Base-by-base conservation (phyloP, 2,329 filamentous ascomycete species). In the Helotiales sp. region DNA sequence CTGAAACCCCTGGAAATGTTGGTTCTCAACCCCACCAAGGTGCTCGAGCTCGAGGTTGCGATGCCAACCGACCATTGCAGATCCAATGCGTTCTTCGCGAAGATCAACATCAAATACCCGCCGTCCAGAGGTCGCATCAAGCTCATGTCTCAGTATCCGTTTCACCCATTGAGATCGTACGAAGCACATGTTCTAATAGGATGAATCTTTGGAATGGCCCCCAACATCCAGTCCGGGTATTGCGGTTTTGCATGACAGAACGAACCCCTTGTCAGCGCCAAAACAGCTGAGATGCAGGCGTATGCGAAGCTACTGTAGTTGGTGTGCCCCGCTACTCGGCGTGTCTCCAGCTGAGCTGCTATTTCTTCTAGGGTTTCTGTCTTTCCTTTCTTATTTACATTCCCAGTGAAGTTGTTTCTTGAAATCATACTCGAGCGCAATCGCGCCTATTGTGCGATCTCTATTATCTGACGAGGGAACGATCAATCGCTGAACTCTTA, bases 1-100 rank as follows among this genome's bases (percentile, higher is more conserved):
- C 61, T 63, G 61, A 63, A 57, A 59, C 51, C 34, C 52, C 52
- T 58, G 55, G 31, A 40, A 31, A 29, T 33, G 46, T 55, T 49
- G 38, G n/a, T 33, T 49, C 52, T 60, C 24, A 36, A 29, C 17
- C 22, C 40, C 40, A 24, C 40, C 40, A 44, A 44, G 40, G 24
- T 13, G 9, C 15, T 27, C 40, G 13, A 10, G 36, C 44, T 29
- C 8, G 15, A 15, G n/a, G n/a, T n/a, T n/a, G n/a, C n/a, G n/a
- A n/a, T n/a, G n/a, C n/a, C n/a, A n/a, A n/a, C n/a, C n/a, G n/a
- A n/a, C n/a, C n/a, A n/a, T n/a, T n/a, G n/a, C n/a, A n/a, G n/a
- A n/a, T n/a, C n/a, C n/a, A n/a, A n/a, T n/a, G n/a, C n/a, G n/a
- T n/a, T n/a, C n/a, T n/a, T n/a, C n/a, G n/a, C n/a, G n/a, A 24